These are phyloP conservation scores for Globisporangium lucens DNA, from an alignment of 352 stramenopile genomes.

Conservation along the genomic window DNA sequence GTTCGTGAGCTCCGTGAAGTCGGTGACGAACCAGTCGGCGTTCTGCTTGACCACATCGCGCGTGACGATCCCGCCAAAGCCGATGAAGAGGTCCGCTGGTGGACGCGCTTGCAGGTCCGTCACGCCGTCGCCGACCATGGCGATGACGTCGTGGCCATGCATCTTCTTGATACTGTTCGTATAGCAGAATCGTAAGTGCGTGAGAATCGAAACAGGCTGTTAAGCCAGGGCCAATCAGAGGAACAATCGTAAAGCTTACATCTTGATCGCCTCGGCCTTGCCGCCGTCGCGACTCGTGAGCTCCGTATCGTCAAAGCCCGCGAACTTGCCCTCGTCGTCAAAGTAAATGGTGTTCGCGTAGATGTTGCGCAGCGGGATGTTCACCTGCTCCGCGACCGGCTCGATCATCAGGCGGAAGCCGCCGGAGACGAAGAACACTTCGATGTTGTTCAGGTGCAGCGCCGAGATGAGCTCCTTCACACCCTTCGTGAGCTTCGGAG, in stretches of 20 bases:
- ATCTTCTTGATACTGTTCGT: slow-evolving; percentile 83
- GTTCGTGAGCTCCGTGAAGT: slow-evolving; percentile 91
- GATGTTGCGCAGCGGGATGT: slow-evolving; percentile 89
- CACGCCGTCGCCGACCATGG: slow-evolving; percentile 99
- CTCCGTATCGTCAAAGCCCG: slow-evolving; percentile 93
- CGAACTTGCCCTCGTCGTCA: slow-evolving; percentile 84
- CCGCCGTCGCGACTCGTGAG: slow-evolving; percentile 88
- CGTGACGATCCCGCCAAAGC: slow-evolving; percentile 96
- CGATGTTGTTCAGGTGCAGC: slow-evolving; percentile 88
- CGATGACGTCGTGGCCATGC: slow-evolving; percentile 91
- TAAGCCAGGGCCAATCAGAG: too few relatives aligned
- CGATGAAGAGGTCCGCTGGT: slow-evolving; percentile 96
- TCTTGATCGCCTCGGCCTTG: slow-evolving; percentile 76
- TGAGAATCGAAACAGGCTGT: neutral
- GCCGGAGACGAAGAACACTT: slow-evolving; percentile 98
- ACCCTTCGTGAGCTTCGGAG: slow-evolving; percentile 83
- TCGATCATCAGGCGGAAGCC: slow-evolving; percentile 99
- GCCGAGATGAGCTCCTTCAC: slow-evolving; percentile 88
- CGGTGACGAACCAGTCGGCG: slow-evolving; percentile 97
- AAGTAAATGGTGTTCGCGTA: slow-evolving; percentile 99
- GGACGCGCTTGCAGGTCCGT: slow-evolving; percentile 98
- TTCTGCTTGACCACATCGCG: slow-evolving; percentile 91
- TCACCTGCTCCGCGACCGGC: slow-evolving; percentile 88
- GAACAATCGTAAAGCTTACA: slow-evolving; percentile 28
- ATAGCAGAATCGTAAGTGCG: slow-evolving; percentile 15